Conservation (phyloP, 2,329 filamentous ascomycete species). For the Fusarium verticillioides region DNA sequence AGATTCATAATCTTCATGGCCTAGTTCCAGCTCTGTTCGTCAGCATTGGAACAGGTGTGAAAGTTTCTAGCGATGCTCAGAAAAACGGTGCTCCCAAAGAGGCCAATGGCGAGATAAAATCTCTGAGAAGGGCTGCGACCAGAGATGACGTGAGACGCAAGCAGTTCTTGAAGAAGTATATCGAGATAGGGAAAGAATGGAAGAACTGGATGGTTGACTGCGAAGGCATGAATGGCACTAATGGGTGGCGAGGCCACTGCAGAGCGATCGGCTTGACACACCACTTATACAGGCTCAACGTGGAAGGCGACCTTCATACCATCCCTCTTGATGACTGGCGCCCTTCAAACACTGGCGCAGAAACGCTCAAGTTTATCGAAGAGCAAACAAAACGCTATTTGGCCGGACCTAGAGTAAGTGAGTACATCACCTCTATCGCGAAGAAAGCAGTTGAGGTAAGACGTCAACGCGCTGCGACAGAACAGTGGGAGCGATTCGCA, state of each 20-base stretch:
- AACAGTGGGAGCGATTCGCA: neutral
- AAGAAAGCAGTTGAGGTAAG: fast-evolving
- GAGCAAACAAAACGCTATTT: neutral
- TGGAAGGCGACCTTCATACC: neutral
- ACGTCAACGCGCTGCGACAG: neutral
- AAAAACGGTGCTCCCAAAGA: neutral
- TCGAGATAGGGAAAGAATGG: neutral
- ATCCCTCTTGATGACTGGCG: slow-evolving; percentile 1
- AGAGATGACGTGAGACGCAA: neutral
- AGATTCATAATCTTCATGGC: neutral
- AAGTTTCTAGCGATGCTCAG: fast-evolving
- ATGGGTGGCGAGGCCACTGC: neutral
- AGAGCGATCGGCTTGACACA: neutral
- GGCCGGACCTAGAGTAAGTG: fast-evolving
- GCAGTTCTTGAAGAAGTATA: neutral
- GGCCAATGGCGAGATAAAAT: neutral
- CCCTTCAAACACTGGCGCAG: neutral
- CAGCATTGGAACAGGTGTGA: slow-evolving; percentile 14
- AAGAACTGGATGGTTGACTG: neutral
- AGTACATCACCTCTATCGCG: fast-evolving
- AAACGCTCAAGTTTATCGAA: neutral
- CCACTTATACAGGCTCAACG: neutral
- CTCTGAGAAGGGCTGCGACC: no score
- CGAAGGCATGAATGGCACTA: neutral
- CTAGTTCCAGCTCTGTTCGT: neutral